Conservation (phyloP, 1,284 basidiomycete species). For the Fomitopsis betulina region DNA sequence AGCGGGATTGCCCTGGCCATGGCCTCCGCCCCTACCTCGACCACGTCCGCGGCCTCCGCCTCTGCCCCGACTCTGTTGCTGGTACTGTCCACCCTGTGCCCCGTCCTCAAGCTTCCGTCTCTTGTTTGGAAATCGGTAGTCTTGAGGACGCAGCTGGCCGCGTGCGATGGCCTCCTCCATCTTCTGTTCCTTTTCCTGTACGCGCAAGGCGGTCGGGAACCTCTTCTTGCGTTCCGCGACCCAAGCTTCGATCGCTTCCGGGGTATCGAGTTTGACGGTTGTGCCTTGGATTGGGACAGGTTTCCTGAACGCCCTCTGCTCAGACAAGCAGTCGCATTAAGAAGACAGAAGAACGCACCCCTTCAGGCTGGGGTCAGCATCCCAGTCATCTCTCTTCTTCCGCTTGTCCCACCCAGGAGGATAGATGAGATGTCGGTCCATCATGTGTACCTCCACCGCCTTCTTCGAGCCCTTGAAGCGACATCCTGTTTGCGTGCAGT, state of each 20-base stretch:
- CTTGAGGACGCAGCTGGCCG: conserved; percentile 63
- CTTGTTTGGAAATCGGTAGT: conserved; percentile 35
- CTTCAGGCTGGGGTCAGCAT: conserved; percentile 71
- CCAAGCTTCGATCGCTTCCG: conserved; percentile 82
- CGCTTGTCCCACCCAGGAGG: conserved; percentile 70
- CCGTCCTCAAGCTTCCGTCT: conserved; percentile 24
- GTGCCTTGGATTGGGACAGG: conserved; percentile 79
- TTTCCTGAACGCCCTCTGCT: conserved; percentile 42
- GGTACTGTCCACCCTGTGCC: conserved; percentile 21
- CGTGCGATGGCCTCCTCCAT: conserved; percentile 71
- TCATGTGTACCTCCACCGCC: conserved; percentile 79
- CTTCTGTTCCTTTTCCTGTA: conserved; percentile 76
- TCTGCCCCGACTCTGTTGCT: conserved; percentile 23
- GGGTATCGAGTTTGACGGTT: conserved; percentile 69
- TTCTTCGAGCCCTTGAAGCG: conserved; percentile 71
- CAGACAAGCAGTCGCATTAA: not conserved
- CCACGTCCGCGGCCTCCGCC: conserved; percentile 32
- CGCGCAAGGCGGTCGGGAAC: conserved; percentile 69
- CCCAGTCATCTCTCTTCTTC: conserved; percentile 60
- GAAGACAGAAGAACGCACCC: conserved; percentile 38
- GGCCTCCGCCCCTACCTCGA: conserved; percentile 24
- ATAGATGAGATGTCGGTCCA: conserved; percentile 87
- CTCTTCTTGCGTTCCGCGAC: conserved; percentile 81
- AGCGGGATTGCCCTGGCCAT: not conserved
- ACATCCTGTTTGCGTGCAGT: conserved; percentile 69